These are phyloP conservation scores for Moniliophthora roreri DNA, from an alignment of 1,284 basidiomycete genomes.

Conservation along the genomic window DNA sequence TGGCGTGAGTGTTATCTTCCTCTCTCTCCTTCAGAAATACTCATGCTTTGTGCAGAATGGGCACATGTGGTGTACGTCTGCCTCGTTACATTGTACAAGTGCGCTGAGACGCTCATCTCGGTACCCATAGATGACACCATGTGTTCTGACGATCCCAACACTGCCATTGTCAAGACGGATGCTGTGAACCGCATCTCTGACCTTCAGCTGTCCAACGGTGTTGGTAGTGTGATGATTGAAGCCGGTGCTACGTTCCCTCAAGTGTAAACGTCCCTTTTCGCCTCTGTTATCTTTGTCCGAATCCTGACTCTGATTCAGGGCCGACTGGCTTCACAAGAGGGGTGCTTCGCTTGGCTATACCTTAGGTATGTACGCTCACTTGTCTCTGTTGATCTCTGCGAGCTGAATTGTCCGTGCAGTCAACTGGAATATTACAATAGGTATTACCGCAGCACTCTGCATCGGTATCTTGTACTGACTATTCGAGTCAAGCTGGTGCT, in stretches of 20 bases:
- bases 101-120: neutral
- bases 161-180: constrained; percentile 34
- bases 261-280: constrained; percentile 19
- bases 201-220: constrained; percentile 23
- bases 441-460: constrained; percentile 11
- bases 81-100: too few species aligned
- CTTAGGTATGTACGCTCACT: constrained; percentile 21
- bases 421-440: constrained; percentile 38
- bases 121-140: constrained; percentile 32
- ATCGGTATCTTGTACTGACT: neutral
- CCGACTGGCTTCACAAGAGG: constrained; percentile 33
- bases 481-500: constrained; percentile 24
- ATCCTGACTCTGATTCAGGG: constrained; percentile 17
- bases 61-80: constrained; percentile 36
- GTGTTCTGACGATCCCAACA: constrained; percentile 34
- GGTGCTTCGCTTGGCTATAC: constrained; percentile 32
- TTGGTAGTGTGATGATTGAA: constrained; percentile 31
- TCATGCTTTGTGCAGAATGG: constrained; percentile 25
- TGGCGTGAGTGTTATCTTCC: constrained; percentile 24
- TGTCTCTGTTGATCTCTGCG: neutral
- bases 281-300: neutral
- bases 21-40: neutral
- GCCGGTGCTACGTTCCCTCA: constrained; percentile 35
- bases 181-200: constrained; percentile 31
- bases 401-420: constrained; percentile 17